Evolutionary conservation across 2,329 filamentous ascomycete genomes (phyloP), one percentile per base, ranked within the genome.

Genomic region (Cladosporium sp.): DNA sequence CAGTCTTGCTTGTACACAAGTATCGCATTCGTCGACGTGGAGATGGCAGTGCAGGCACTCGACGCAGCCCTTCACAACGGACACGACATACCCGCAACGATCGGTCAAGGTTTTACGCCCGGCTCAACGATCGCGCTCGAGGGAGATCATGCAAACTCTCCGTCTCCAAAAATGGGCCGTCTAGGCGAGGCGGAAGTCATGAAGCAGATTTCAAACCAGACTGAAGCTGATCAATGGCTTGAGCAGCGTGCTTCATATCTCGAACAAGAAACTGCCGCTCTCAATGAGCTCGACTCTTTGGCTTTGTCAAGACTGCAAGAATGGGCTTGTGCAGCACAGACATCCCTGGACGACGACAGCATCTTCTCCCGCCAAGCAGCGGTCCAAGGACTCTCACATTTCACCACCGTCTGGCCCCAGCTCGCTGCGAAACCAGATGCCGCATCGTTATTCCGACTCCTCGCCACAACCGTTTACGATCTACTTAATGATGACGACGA

Each of bases 401-500:
- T 66, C 11, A 12, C 47, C 11, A 22, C 12, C 13, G 27, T 56
- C 4, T 64, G 61, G 60, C 48, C 17, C 3, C 17, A 38, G 1
- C 22, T 61, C 7, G 36, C 17, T 7, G 37, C 20, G 8, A 34
- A 53, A 3, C 11, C 38, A 27, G 19, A 29, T 15, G 47, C 57
- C 11, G 9, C 49, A 12, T 17, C 22, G 4, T 34, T 51, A 6
- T 39, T 40, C 22, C 40, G 29, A 17, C 72, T 80, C 1, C 72
- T 80, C 24, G 78, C 86, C 45, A 66, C 89, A 4, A 74, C 84
- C 3, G 71, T 92, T 1, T 91, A 93, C 67, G 84, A 89, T 63
- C 75, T 83, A 40, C 76, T 95, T 4, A 87, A 88, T 63, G 93
- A 97, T 64, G 92, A 97, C 64, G 92, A 97, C 63, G 89, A 96